Conservation (phyloP, 2,329 filamentous ascomycete genomes). For the Pezicula carpinea region DNA sequence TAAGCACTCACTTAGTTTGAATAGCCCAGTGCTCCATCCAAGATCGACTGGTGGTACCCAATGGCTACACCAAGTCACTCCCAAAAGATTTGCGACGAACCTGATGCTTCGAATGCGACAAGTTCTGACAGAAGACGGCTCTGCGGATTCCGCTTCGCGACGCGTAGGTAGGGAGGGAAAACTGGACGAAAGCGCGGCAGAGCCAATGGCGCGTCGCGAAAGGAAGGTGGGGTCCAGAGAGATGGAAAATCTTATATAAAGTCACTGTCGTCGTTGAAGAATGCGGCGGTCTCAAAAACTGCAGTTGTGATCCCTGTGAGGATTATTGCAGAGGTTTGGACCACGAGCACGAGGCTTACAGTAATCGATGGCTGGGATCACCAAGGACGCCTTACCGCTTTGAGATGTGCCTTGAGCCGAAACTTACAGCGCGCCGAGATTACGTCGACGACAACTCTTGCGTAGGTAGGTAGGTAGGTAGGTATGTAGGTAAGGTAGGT, state of each 20-base stretch:
- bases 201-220: neutral
- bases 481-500: neutral
- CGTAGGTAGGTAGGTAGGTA: too few relatives aligned
- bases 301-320: constrained; percentile 1
- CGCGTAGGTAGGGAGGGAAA: too few relatives aligned
- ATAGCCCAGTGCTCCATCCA: too few relatives aligned
- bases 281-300: constrained; percentile 4
- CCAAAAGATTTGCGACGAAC: too few relatives aligned
- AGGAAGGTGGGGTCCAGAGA: neutral
- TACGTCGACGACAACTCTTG: too few relatives aligned
- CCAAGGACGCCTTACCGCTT: neutral
- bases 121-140: neutral
- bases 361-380: constrained; percentile 14
- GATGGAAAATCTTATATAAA: neutral
- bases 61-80: neutral
- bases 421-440: too few relatives aligned
- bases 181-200: too few relatives aligned
- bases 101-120: neutral
- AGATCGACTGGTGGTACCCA: too few relatives aligned
- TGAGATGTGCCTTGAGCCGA: neutral
- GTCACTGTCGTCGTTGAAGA: neutral
- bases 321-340: constrained; percentile 4
- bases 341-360: constrained; percentile 7
- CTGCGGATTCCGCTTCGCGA: too few relatives aligned
- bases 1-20: too few relatives aligned